Base-by-base conservation (phyloP, 2,329 filamentous ascomycete species). In the Alternaria solani region DNA sequence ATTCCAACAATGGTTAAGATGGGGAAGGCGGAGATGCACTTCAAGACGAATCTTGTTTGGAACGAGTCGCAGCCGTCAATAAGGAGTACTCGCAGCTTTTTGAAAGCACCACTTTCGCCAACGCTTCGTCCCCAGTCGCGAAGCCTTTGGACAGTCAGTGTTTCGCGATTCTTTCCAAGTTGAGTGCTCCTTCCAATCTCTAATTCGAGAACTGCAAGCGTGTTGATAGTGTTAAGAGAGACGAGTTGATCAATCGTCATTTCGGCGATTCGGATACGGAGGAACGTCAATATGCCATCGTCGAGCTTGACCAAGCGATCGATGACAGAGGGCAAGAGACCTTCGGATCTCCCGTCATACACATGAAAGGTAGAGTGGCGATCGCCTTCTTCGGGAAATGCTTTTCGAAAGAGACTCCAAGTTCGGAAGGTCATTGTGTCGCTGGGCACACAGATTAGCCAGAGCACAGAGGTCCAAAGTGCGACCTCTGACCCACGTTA, bases 111-210 rank as follows among this genome's bases (percentile, higher is more conserved):
- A 32, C 58, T 71, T 47, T 71, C 62, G 12, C 32, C 16, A 7
- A 65, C 66, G 25, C 63, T 65, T n/a, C 67, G 65, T 9, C 59
- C 61, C 69, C 71, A 75, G 41, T 61, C 51, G 18, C 58, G 56
- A 28, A 73, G 32, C 54, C 25, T 32, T n/a, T 59, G 20, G 55
- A 41, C 44, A 18, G 56, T 42, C 12, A 60, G 48, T 36, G 7
- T 4, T 39, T 39, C 36, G 36, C 36, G 36, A 18, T 39, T 4
- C 3, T 39, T 11, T 39, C 36, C 39, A 42, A 25, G 46, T 7
- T 7, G n/a, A n/a, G 14, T 9, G 46, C 25, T 36, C n/a, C 44
- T 52, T 14, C 20, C 30, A 28, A 12, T 20, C 7, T 42, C 60
- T 1, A 75, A 52, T 2, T 63, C 34, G 5, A 75, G 60, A 4